phyloP scores from a whole-genome alignment of 345 rosid genomes.

The Eutrema yunnanense region DNA sequence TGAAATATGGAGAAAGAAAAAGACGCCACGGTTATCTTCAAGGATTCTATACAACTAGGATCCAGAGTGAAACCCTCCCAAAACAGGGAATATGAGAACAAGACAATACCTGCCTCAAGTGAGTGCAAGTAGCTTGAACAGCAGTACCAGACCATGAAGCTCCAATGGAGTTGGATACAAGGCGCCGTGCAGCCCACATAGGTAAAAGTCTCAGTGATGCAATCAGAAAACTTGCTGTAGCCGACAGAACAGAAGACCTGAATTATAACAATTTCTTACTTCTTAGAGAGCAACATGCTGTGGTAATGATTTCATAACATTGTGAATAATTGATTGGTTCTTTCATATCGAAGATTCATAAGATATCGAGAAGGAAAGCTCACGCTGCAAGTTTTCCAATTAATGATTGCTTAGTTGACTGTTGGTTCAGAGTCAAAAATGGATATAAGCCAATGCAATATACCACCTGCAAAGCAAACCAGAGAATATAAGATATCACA shows the following conservation, averaged over 20 bases:
- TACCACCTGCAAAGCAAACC: conserved; percentile 36
- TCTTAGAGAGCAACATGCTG: background rate
- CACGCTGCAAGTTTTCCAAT: conserved; percentile 55
- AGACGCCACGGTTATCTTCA: background rate
- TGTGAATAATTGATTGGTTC: background rate
- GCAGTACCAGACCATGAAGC: conserved; percentile 66
- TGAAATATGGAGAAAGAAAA: background rate
- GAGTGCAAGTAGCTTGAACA: conserved; percentile 60
- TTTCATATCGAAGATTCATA: background rate
- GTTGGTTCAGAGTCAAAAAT: conserved; percentile 54
- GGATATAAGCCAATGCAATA: conserved; percentile 72
- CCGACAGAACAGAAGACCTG: conserved; percentile 60
- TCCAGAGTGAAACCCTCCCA: background rate
- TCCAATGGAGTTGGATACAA: conserved; percentile 47
- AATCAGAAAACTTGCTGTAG: conserved; percentile 38
- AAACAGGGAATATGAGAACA: background rate
- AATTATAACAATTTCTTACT: conserved; percentile 24
- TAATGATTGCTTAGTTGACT: conserved; percentile 44
- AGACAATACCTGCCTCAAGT: conserved; percentile 54
- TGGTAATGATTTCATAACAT: background rate
- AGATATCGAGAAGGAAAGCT: conserved; percentile 17
- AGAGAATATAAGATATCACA: background rate
- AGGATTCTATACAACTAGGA: background rate
- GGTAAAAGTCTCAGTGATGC: conserved; percentile 65
- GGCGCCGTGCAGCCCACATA: conserved; percentile 31